Percentiles rank a stretch among this genome's conserved stretches.
These are phyloP conservation scores for Lactarius deliciosus DNA, from an alignment of 768 basidiomycete genomes.

Conservation along the genomic window DNA sequence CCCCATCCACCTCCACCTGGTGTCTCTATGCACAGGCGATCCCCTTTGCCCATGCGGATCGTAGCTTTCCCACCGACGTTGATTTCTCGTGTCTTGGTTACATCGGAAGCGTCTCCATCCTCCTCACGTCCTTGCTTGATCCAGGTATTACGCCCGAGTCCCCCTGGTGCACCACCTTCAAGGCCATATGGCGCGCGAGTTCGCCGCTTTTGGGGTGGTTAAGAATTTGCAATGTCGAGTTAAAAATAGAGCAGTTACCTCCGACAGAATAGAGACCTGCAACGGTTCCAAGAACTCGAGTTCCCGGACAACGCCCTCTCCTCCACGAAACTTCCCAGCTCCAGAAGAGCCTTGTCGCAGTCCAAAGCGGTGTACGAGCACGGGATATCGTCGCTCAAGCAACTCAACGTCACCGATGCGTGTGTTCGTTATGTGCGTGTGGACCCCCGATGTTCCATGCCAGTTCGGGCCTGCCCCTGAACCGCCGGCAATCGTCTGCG, in stretches of 20 bases:
- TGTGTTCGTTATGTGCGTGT: slow-evolving; percentile 92
- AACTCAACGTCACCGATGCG: slow-evolving; percentile 93
- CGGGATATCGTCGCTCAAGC: slow-evolving; percentile 89
- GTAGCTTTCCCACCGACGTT: slow-evolving; percentile 91
- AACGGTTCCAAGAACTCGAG: slow-evolving; percentile 79
- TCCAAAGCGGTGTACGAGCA: slow-evolving; percentile 84
- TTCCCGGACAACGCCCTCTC: slow-evolving; percentile 82
- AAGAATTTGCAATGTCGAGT: slow-evolving; percentile 4
- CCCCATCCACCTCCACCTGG: slow-evolving; percentile 95
- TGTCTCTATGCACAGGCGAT: slow-evolving; percentile 77
- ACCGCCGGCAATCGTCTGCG: slow-evolving; percentile 89
- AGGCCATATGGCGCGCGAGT: slow-evolving; percentile 85
- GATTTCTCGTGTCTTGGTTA: slow-evolving; percentile 62
- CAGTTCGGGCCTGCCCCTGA: slow-evolving; percentile 86
- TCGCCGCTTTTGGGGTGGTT: slow-evolving; percentile 53
- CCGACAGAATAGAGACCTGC: slow-evolving; percentile 86
- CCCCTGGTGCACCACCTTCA: slow-evolving; percentile 74
- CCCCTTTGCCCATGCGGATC: slow-evolving; percentile 85
- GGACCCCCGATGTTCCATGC: slow-evolving; percentile 92
- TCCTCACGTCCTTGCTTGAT: slow-evolving; percentile 63
- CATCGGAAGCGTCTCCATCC: slow-evolving; percentile 54
- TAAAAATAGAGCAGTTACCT: slow-evolving; percentile 46
- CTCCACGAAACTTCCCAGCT: slow-evolving; percentile 69
- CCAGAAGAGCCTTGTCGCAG: slow-evolving; percentile 71
- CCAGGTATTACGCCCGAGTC: slow-evolving; percentile 85